phyloP scores from a whole-genome alignment of 176 grass and related monocot genomes.

The Musa beccarii region DNA sequence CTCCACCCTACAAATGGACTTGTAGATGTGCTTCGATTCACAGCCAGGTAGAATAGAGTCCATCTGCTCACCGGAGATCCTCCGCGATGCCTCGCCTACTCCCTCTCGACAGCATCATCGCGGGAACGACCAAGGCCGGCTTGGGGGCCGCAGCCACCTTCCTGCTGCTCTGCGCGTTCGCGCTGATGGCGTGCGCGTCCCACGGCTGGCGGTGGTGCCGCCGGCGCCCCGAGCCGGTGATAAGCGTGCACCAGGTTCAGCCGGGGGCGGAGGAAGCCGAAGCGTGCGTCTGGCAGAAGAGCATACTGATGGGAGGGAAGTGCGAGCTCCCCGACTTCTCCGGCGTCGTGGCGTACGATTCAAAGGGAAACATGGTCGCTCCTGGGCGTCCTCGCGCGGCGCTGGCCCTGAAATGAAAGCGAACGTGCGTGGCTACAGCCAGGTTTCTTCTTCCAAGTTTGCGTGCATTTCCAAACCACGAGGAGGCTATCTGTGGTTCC shows the following conservation, averaged over 20 bases:
- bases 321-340: constrained; percentile 95
- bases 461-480: too few species aligned
- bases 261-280: constrained; percentile 25
- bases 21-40: not conserved
- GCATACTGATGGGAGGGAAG: constrained; percentile 86
- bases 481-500: too few species aligned
- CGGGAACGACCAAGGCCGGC: not conserved
- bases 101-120: not conserved
- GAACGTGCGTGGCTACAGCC: not conserved
- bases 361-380: constrained; percentile 55
- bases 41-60: not conserved
- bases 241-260: constrained; percentile 67
- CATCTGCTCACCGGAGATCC: not conserved
- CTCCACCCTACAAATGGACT: not conserved
- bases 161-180: constrained; percentile 46
- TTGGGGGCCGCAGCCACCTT: constrained; percentile 32
- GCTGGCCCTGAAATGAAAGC: not conserved
- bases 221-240: constrained; percentile 57
- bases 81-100: not conserved
- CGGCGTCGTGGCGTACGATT: constrained; percentile 69
- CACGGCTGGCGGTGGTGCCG: constrained; percentile 48
- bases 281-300: constrained; percentile 68
- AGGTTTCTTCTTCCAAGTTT: too few species aligned
- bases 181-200: constrained; percentile 52
- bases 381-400: constrained; percentile 34